phyloP scores from a whole-genome alignment of 1,284 basidiomycete genomes.

The Paramarasmius palmivorus region DNA sequence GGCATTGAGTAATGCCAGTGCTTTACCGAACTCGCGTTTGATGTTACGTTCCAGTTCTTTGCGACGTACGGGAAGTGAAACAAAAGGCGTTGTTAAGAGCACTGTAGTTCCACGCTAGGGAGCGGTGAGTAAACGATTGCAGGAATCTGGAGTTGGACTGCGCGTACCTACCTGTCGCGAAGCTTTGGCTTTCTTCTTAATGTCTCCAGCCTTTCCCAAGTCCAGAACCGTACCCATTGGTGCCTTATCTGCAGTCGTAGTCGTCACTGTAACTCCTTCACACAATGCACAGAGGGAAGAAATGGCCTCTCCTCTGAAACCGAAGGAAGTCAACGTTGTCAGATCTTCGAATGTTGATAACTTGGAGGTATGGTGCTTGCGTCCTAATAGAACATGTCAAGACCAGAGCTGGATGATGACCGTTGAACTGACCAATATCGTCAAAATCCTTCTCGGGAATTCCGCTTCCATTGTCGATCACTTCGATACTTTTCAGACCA shows the following conservation, averaged over 20 bases:
- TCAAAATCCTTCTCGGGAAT: constrained; percentile 80
- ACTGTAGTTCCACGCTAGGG: constrained; percentile 87
- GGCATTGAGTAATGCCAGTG: constrained; percentile 78
- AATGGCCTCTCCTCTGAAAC: constrained; percentile 95
- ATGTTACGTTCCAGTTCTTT: constrained; percentile 90
- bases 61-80: constrained; percentile 84
- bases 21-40: constrained; percentile 91
- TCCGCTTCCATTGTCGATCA: constrained; percentile 91
- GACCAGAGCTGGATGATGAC: background rate
- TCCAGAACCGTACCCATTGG: constrained; percentile 82
- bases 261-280: constrained; percentile 70
- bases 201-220: constrained; percentile 65
- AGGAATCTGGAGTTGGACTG: constrained; percentile 1
- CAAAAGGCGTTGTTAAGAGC: constrained; percentile 74
- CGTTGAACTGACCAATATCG: constrained; percentile 62
- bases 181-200: constrained; percentile 54
- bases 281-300: constrained; percentile 90
- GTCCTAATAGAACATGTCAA: constrained; percentile 42
- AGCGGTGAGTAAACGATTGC: background rate
- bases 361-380: constrained; percentile 96
- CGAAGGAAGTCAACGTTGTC: constrained; percentile 80
- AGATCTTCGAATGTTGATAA: constrained; percentile 79
- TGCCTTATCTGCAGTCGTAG: constrained; percentile 68
- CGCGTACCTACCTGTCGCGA: constrained; percentile 68
- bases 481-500: constrained; percentile 86